Conservation (phyloP, 1,284 basidiomycete genomes). For the Irpex sp. region DNA sequence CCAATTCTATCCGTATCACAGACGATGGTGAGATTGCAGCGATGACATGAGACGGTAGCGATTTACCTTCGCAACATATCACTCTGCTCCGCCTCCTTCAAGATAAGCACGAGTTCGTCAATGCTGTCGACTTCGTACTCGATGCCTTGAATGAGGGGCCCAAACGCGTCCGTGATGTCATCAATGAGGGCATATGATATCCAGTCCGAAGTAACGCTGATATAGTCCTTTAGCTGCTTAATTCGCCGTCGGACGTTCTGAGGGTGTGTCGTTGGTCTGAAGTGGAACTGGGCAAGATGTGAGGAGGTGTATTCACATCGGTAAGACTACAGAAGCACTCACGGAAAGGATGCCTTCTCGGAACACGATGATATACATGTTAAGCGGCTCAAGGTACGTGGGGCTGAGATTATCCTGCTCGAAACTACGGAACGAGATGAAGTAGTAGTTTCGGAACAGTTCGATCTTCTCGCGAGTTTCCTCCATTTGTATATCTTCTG, state of each 20-base stretch:
- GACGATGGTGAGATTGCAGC: conserved; percentile 17
- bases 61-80: conserved; percentile 66
- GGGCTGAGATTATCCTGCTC: conserved; percentile 98
- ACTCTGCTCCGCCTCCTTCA: conserved; percentile 82
- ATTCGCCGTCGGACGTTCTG: conserved; percentile 97
- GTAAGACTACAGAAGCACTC: conserved; percentile 24
- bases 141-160: conserved; percentile 96
- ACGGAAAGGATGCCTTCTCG: conserved; percentile 95
- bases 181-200: conserved; percentile 99
- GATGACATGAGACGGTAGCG: not conserved
- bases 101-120: conserved; percentile 94
- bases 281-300: conserved; percentile 74
- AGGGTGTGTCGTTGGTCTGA: conserved; percentile 94
- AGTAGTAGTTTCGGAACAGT: conserved; percentile 97
- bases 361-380: conserved; percentile 99
- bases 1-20: conserved; percentile 62
- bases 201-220: conserved; percentile 98
- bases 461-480: conserved; percentile 99
- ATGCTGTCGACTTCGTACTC: conserved; percentile 99
- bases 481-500: conserved; percentile 99
- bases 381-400: conserved; percentile 95
- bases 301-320: not conserved
- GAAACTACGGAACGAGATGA: conserved; percentile 99
- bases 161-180: conserved; percentile 99
- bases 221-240: conserved; percentile 99